Conservation (phyloP, 805 yeast genomes). For the Blastobotrys mokoenaii region DNA sequence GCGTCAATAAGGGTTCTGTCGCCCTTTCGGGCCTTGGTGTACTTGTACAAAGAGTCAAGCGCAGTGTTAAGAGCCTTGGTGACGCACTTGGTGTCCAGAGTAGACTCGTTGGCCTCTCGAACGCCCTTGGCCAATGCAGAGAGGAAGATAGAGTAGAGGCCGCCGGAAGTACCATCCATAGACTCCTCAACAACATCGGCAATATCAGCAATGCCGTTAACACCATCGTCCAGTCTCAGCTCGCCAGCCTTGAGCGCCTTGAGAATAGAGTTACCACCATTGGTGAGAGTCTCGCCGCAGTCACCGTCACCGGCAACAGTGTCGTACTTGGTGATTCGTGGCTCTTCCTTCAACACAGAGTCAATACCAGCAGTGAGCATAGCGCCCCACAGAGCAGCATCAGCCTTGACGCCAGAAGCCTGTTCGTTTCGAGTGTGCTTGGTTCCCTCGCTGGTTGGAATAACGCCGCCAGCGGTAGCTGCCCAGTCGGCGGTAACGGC, state of each 20-base stretch:
- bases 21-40: slow-evolving; percentile 83
- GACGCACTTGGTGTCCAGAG: slow-evolving; percentile 18
- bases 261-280: slow-evolving; percentile 70
- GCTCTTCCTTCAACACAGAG: slow-evolving; percentile 55
- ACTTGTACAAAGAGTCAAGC: slow-evolving; percentile 64
- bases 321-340: slow-evolving; percentile 75
- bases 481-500: slow-evolving; percentile 26
- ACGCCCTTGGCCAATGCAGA: slow-evolving; percentile 63
- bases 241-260: slow-evolving; percentile 39
- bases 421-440: slow-evolving; percentile 19
- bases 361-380: slow-evolving; percentile 44
- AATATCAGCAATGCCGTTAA: slow-evolving; percentile 56
- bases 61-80: slow-evolving; percentile 40
- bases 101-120: slow-evolving; percentile 18
- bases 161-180: slow-evolving; percentile 99
- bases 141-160: slow-evolving; percentile 76
- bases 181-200: slow-evolving; percentile 78
- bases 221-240: slow-evolving; percentile 27
- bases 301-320: slow-evolving; percentile 95
- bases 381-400: slow-evolving; percentile 24
- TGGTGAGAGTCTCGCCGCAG: slow-evolving; percentile 84
- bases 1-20: slow-evolving; percentile 88
- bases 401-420: slow-evolving; percentile 28
- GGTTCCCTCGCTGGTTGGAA: slow-evolving; percentile 15
- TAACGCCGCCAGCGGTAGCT: slow-evolving; percentile 12